phyloP scores from a whole-genome alignment of 345 rosid genomes.

The Alliaria petiolata region DNA sequence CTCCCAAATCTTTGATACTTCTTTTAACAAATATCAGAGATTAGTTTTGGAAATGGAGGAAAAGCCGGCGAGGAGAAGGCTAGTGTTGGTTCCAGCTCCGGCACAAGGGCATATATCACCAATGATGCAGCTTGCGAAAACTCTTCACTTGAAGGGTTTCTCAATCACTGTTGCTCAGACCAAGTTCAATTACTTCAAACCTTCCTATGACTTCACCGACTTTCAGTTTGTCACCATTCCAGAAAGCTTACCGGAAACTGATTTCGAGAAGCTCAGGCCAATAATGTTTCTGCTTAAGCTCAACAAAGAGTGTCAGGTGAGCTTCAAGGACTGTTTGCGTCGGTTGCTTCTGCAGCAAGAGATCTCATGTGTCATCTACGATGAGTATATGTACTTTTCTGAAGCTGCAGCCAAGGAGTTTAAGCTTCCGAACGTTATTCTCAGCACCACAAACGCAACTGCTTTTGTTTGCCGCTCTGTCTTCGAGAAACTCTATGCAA shows the following conservation, averaged over 20 bases:
- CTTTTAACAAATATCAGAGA: too few species aligned
- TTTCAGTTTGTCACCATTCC: slow-evolving; percentile 21
- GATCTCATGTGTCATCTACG: slow-evolving; percentile 39
- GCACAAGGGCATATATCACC: slow-evolving; percentile 63
- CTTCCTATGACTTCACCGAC: slow-evolving; percentile 5
- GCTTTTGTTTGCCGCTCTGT: slow-evolving; percentile 3
- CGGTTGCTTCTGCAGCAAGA: slow-evolving; percentile 7
- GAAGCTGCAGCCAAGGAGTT: slow-evolving; percentile 8
- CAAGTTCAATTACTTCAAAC: slow-evolving; percentile 18
- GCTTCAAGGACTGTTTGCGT: slow-evolving; percentile 9
- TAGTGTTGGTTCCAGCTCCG: slow-evolving; percentile 44
- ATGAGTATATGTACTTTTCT: slow-evolving; percentile 27
- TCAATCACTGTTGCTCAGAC: slow-evolving; percentile 21
- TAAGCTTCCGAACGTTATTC: slow-evolving; percentile 17
- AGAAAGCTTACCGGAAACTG: slow-evolving; percentile 16
- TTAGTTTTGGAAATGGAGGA: slow-evolving; percentile 1
- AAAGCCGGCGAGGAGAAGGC: background rate
- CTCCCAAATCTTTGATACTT: too few species aligned
- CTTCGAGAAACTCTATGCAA: background rate
- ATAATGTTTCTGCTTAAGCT: background rate
- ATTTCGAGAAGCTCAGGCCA: background rate
- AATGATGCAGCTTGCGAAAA: slow-evolving; percentile 52
- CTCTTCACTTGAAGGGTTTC: slow-evolving; percentile 40
- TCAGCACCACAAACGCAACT: slow-evolving; percentile 19
- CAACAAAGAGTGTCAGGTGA: background rate